Percentiles rank a stretch among this genome's conserved stretches.
phyloP scores from a whole-genome alignment of 2,329 filamentous ascomycete genomes.

The Apiospora saccharicola region DNA sequence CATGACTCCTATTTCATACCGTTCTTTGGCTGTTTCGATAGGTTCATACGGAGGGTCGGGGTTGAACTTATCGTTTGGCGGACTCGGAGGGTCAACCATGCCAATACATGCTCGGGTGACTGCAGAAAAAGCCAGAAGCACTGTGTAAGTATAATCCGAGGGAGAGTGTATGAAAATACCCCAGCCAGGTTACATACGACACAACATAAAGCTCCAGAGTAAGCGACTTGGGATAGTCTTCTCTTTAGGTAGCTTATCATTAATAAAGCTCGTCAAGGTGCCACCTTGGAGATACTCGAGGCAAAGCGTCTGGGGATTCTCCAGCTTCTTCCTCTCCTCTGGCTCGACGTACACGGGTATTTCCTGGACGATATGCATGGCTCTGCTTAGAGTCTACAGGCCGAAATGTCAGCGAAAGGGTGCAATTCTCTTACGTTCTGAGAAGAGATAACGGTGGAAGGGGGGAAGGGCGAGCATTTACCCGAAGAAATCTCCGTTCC shows the following conservation, averaged over 20 bases:
- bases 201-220: not conserved
- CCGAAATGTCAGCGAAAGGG: not conserved
- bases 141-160: not conserved
- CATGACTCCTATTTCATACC: not conserved
- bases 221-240: slow-evolving; percentile 5
- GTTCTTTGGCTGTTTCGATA: not conserved
- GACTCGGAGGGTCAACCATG: slow-evolving; percentile 3
- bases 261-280: not conserved
- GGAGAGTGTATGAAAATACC: not conserved
- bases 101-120: not conserved
- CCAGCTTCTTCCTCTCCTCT: not conserved
- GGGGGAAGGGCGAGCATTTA: not conserved
- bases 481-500: not conserved
- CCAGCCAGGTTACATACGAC: not conserved
- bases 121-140: not conserved
- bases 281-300: slow-evolving; percentile 3
- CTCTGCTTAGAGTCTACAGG: not conserved
- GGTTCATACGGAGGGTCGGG: not conserved
- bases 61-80: not conserved
- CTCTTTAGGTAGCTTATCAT: not conserved
- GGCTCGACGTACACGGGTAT: not conserved
- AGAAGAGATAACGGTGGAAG: not conserved
- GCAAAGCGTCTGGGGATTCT: not conserved
- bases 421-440: not conserved
- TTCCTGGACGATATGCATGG: not conserved